Evolutionary conservation across 257 asterid species (phyloP), one percentile per base, ranked within the genome.

Genomic region (Anisodus tanguticus): DNA sequence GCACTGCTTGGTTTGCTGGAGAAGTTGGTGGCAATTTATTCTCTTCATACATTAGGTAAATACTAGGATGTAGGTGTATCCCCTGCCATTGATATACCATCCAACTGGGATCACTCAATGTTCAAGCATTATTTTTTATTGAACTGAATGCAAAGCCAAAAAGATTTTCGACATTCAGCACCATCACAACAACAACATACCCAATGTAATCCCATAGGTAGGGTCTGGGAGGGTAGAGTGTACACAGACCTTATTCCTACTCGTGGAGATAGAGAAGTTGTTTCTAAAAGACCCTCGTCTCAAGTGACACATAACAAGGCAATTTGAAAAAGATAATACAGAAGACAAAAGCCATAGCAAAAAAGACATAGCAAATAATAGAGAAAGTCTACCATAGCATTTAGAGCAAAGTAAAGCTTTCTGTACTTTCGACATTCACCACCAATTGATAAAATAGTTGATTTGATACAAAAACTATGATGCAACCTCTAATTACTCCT

Each of bases 1-100:
- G 72, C 82, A 88, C 90, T 82, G 85, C 94, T 58, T 85, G 94
- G 84, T 88, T 93, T 83, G 90, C 83, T 82, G 88, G 90, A 57
- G 66, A 6, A 84, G 87, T 84, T 60, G 90, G 59, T 55, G 94
- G 86, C 64, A 84, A 84, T 87, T 95, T 93, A 85, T 90, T 93
- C 85, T 92, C 98, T 80, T 94, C 98, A 86, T 97, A 97, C 98
- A 97, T 95, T 71, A 95, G 89, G 87, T 97, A 97, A 76, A 97
- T 97, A 88, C 97, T 97, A 35, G 98, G 99, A 90, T 95, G 98
- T 93, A 97, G 90, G 92, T 97, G 98, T 90, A 94, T 95, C 82
- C 98, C 99, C 99, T 97, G 97, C 70, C 89, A 83, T 87, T 79
- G 66, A 68, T 63, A 58, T 51, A 86, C 60, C 49, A 67, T 76